Conservation (phyloP, 1,284 basidiomycete species). For the Apiotrichum domesticum region DNA sequence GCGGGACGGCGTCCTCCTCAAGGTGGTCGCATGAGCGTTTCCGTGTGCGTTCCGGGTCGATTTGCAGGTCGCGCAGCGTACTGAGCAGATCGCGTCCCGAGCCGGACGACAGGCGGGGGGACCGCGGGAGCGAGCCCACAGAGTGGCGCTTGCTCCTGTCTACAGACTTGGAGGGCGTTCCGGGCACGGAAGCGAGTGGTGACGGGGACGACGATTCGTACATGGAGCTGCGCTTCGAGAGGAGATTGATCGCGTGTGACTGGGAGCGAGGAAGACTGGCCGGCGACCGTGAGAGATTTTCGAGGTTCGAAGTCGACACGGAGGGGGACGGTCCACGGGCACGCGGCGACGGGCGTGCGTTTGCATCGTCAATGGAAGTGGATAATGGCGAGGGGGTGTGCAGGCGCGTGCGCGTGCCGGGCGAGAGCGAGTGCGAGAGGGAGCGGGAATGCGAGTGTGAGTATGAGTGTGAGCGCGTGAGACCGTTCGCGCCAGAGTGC, state of each 20-base stretch:
- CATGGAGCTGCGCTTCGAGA: background rate
- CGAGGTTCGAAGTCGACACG: background rate
- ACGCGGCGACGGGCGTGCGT: too few species aligned
- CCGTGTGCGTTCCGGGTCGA: background rate
- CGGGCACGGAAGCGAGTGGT: background rate
- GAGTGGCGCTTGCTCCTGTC: background rate
- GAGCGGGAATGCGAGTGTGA: background rate
- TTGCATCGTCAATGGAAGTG: background rate
- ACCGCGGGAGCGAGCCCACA: background rate
- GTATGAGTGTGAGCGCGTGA: background rate
- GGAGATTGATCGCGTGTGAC: background rate
- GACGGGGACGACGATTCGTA: background rate
- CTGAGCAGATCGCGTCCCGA: background rate
- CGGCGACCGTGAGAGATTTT: background rate
- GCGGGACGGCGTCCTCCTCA: background rate
- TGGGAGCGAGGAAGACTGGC: background rate
- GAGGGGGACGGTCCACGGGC: too few species aligned
- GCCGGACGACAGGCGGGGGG: background rate
- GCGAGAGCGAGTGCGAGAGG: background rate
- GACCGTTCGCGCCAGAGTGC: background rate
- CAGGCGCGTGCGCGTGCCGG: too few species aligned
- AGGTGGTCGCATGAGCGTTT: background rate
- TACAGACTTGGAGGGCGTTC: background rate
- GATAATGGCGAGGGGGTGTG: background rate
- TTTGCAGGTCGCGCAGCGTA: background rate